Base-by-base conservation (phyloP, 1,284 basidiomycete species). In the Ceratobasidium papillatum region DNA sequence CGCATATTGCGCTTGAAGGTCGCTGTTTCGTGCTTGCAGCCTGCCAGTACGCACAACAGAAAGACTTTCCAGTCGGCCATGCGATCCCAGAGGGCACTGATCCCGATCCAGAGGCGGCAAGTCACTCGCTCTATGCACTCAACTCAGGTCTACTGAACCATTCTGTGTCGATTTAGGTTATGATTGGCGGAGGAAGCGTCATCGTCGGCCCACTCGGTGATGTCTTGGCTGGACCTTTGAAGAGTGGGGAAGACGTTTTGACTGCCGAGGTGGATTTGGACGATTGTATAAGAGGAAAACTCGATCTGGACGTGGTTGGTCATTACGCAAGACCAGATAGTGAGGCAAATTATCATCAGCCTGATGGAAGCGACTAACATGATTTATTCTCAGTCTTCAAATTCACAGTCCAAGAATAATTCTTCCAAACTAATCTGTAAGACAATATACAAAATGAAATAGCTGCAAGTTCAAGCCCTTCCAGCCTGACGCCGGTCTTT, bases 1-100 rank as follows among this genome's bases (percentile, higher is more conserved):
- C 85, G 65, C 91, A 92, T 79, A 91, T 94, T 65, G 91, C 91
- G 0, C 83, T 90, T 65, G 92, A 94, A 81, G 92, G 91, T 1
- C 86, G 92, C 30, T 92, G 90, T 82, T 93, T 91, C 80, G 92
- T 93, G 51, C 82, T 92, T 32, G 86, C 88, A 19, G 88, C 86
- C 19, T 91, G 87, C 79, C 91, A 91, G 79, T 90, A 85, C 79
- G 86, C 88, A 0, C 85, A 86, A 78, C 88, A 88, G 78, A 86
- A 85, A 79, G 87, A 91, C 80, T 91, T 87, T 77, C 90, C 90
- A 0, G 78, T 80, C 1, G 86, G 85, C 75, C 88, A 91, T 77
- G 82, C 88, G 30, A 85, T 87, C 14, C 80, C 80, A 27, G 81
- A 86, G 76, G 76, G 80, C 25, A 80, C 77, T 49, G 80, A 81